phyloP scores from a whole-genome alignment of 768 basidiomycete genomes.

The Nevesoporus exiguus region DNA sequence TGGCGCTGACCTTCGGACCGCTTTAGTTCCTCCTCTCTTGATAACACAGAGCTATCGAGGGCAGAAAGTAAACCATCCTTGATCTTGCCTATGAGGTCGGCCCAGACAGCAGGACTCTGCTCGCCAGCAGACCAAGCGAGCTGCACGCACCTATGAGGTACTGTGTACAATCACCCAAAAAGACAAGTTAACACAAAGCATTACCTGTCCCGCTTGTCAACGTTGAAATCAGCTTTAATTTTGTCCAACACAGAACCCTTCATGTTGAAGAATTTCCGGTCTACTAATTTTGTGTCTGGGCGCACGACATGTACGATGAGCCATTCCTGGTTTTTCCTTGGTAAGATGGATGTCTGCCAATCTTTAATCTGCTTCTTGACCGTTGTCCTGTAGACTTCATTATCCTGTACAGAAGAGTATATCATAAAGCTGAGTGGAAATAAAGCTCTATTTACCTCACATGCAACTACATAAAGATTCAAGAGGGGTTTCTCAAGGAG shows the following conservation, averaged over 20 bases:
- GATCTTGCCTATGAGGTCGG: constrained; percentile 80
- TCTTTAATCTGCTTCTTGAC: constrained; percentile 88
- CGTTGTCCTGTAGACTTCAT: constrained; percentile 70
- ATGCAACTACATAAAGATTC: constrained; percentile 81
- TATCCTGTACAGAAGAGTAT: constrained; percentile 40
- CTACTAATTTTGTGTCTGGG: constrained; percentile 57
- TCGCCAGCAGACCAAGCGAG: constrained; percentile 70
- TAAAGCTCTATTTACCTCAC: constrained; percentile 62
- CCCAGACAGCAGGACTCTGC: constrained; percentile 80
- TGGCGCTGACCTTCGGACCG: constrained; percentile 85
- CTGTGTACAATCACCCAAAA: constrained; percentile 14
- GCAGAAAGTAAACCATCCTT: constrained; percentile 87
- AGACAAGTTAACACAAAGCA: constrained; percentile 1
- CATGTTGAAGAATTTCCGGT: constrained; percentile 75
- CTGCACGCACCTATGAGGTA: constrained; percentile 65
- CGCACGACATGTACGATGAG: constrained; percentile 83
- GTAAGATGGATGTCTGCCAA: constrained; percentile 69
- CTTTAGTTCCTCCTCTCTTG: constrained; percentile 86
- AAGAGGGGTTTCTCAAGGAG: constrained; percentile 84
- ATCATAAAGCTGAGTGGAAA: constrained; percentile 5
- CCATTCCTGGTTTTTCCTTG: constrained; percentile 89
- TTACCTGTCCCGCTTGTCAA: constrained; percentile 79
- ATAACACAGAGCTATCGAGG: constrained; percentile 74
- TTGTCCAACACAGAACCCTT: constrained; percentile 86
- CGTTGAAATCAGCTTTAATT: constrained; percentile 88